phyloP scores from a whole-genome alignment of 2,329 filamentous ascomycete species.

The Colletotrichum scovillei region DNA sequence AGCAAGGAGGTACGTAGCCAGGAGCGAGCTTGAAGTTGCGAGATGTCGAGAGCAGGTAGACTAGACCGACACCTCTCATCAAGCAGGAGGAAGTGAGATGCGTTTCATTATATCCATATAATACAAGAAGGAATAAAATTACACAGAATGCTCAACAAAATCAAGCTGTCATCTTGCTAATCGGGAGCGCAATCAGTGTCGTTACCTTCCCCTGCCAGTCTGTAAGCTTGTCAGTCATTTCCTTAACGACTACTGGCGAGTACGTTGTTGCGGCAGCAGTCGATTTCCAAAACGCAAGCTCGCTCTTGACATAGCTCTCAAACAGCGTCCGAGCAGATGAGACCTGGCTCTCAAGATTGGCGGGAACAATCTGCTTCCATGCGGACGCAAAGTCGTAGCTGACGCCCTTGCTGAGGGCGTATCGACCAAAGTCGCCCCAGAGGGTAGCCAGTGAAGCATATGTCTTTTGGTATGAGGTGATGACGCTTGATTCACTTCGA shows the following conservation, averaged over 20 bases:
- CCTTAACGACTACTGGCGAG: neutral
- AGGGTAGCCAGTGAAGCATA: neutral
- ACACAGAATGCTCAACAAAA: neutral
- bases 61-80: too few relatives aligned
- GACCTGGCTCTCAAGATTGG: neutral
- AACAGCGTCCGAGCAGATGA: neutral
- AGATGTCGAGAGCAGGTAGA: too few relatives aligned
- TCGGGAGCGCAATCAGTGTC: neutral
- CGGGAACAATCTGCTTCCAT: neutral
- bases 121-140: neutral
- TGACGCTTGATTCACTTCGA: neutral
- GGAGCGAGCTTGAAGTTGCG: too few relatives aligned
- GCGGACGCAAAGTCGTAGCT: neutral
- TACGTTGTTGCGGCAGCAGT: neutral
- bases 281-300: neutral
- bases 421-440: neutral
- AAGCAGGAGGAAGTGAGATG: too few relatives aligned
- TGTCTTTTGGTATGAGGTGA: neutral
- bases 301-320: neutral
- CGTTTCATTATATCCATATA: neutral
- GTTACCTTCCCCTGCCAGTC: neutral
- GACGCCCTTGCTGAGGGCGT: neutral
- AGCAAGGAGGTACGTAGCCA: too few relatives aligned
- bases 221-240: neutral
- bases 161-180: neutral